These are phyloP conservation scores for Venturia pyrina DNA, from an alignment of 2,329 filamentous ascomycete species.

Conservation along the genomic window DNA sequence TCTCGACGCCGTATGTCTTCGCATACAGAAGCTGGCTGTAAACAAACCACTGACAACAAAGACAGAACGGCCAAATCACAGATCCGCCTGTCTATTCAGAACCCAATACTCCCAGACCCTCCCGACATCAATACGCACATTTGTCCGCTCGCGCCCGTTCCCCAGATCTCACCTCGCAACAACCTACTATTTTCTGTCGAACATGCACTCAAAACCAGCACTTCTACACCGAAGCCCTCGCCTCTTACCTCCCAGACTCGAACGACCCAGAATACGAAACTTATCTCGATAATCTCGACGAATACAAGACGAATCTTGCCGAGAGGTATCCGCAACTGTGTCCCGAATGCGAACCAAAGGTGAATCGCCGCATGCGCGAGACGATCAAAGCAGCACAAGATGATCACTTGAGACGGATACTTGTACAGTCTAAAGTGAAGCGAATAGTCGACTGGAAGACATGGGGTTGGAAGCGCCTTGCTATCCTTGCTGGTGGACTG, in stretches of 20 bases:
- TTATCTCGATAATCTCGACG: slow-evolving; percentile 58
- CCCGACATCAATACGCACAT: slow-evolving; percentile 32
- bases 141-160: slow-evolving; percentile 31
- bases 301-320: slow-evolving; percentile 65
- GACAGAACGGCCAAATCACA: slow-evolving; percentile 74
- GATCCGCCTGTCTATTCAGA: slow-evolving; percentile 56
- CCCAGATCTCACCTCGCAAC: slow-evolving; percentile 19
- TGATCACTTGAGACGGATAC: slow-evolving; percentile 57
- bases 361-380: slow-evolving; percentile 57
- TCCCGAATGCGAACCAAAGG: slow-evolving; percentile 64
- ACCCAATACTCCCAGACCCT: slow-evolving; percentile 38
- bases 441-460: slow-evolving; percentile 53
- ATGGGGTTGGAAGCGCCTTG: slow-evolving; percentile 29
- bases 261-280: slow-evolving; percentile 58
- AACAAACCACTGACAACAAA: slow-evolving; percentile 17
- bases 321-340: slow-evolving; percentile 84
- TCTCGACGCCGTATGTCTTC: slow-evolving; percentile 62
- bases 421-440: not conserved
- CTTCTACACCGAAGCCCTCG: slow-evolving; percentile 63
- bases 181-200: slow-evolving; percentile 49
- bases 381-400: slow-evolving; percentile 74
- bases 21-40: slow-evolving; percentile 2
- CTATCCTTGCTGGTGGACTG: slow-evolving; percentile 33
- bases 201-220: slow-evolving; percentile 85
- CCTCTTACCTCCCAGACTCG: slow-evolving; percentile 64